phyloP scores from a whole-genome alignment of 2,329 filamentous ascomycete species.

The Coleophoma crateriformis region DNA sequence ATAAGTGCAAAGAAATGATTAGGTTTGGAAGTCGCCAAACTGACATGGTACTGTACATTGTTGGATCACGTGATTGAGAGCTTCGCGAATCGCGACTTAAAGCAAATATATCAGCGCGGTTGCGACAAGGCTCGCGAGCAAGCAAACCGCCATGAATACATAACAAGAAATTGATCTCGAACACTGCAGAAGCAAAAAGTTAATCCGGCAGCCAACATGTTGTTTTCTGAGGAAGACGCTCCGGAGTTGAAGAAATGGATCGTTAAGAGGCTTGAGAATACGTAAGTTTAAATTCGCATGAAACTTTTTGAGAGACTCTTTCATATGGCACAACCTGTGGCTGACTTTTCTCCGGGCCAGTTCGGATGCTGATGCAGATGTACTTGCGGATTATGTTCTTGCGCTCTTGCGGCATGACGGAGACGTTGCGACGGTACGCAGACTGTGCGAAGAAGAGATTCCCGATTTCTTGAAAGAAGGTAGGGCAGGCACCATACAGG shows the following conservation, averaged over 20 bases:
- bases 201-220: slow-evolving; percentile 33
- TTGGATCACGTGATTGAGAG: too few relatives aligned
- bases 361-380: slow-evolving; percentile 74
- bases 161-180: too few relatives aligned
- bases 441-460: slow-evolving; percentile 66
- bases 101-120: too few relatives aligned
- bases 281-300: slow-evolving; percentile 41
- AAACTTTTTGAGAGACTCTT: too few relatives aligned
- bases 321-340: too few relatives aligned
- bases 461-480: slow-evolving; percentile 70
- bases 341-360: slow-evolving; percentile 31
- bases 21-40: too few relatives aligned
- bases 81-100: too few relatives aligned
- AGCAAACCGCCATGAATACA: background rate
- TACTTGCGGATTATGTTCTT: slow-evolving; percentile 80
- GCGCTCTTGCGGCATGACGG: slow-evolving; percentile 70
- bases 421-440: slow-evolving; percentile 55
- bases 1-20: too few relatives aligned
- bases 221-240: slow-evolving; percentile 58
- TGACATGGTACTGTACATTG: too few relatives aligned
- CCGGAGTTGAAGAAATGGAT: slow-evolving; percentile 70
- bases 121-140: too few relatives aligned
- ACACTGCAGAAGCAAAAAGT: too few relatives aligned
- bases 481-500: slow-evolving; percentile 19
- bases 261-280: slow-evolving; percentile 69